These are phyloP conservation scores for Ganoderma boninense DNA, from an alignment of 1,284 basidiomycete genomes.

Conservation along the genomic window DNA sequence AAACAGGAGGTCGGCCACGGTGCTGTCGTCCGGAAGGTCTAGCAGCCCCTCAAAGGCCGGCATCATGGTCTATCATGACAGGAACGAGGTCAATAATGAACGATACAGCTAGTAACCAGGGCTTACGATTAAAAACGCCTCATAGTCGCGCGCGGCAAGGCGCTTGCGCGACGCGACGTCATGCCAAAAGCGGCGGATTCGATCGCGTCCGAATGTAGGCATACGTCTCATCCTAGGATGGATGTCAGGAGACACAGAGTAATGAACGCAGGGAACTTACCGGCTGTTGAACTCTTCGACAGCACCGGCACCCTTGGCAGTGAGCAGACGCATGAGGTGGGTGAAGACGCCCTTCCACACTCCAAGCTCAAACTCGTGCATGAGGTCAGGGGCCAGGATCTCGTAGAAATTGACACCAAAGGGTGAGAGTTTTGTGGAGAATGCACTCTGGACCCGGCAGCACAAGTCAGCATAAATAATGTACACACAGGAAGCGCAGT, in stretches of 20 bases:
- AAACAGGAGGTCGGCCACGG: slow-evolving; percentile 26
- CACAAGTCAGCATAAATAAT: no score
- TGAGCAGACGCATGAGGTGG: slow-evolving; percentile 24
- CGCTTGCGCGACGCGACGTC: slow-evolving; percentile 36
- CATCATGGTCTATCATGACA: not conserved
- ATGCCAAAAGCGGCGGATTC: slow-evolving; percentile 32
- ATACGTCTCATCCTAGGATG: no score
- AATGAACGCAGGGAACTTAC: slow-evolving; percentile 14
- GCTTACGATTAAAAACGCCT: slow-evolving; percentile 16
- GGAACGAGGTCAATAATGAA: not conserved
- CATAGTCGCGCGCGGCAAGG: no score
- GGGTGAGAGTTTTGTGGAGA: no score
- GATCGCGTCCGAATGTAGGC: slow-evolving; percentile 38
- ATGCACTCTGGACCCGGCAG: no score
- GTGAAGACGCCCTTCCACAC: slow-evolving; percentile 38
- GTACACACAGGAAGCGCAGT: no score
- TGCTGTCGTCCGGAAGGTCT: not conserved
- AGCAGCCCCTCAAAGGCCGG: not conserved
- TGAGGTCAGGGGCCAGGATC: slow-evolving; percentile 44
- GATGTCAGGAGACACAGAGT: not conserved
- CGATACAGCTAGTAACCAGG: not conserved
- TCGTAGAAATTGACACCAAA: slow-evolving; percentile 41
- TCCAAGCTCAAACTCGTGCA: slow-evolving; percentile 50
- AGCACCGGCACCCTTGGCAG: not conserved
- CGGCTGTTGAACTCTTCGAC: not conserved